Conservation (phyloP, 1,284 basidiomycete genomes). For the Cryptococcus sp. region DNA sequence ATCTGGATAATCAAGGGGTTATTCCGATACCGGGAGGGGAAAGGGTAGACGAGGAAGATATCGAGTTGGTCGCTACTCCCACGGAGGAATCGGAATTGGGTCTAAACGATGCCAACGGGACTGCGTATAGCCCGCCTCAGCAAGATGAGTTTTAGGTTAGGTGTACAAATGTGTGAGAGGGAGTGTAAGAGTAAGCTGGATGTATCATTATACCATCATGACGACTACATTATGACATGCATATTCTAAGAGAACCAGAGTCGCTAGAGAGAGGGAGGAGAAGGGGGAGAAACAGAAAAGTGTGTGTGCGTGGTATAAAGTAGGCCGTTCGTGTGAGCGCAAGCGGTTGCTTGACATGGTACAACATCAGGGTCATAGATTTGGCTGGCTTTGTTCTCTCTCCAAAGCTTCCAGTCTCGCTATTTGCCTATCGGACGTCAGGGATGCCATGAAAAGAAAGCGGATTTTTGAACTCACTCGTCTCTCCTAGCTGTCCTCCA, state of each 20-base stretch:
- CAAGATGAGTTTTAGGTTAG: constrained; percentile 2
- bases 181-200: too few species aligned
- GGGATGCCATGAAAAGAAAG: neutral
- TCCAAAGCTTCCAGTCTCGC: constrained; percentile 46
- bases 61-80: constrained; percentile 13
- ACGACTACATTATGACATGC: too few species aligned
- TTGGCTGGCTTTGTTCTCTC: constrained; percentile 29
- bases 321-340: too few species aligned
- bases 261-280: too few species aligned
- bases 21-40: constrained; percentile 19
- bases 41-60: constrained; percentile 12
- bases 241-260: too few species aligned
- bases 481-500: constrained; percentile 90
- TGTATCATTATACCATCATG: too few species aligned
- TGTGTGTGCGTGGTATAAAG: too few species aligned
- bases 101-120: neutral
- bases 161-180: too few species aligned
- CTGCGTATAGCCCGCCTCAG: constrained; percentile 5
- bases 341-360: too few species aligned
- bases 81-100: neutral
- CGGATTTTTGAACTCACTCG: constrained; percentile 53
- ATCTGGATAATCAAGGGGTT: neutral
- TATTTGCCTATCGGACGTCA: constrained; percentile 42
- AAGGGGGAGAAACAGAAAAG: too few species aligned
- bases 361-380: constrained; percentile 2